Evolutionary conservation across 108 stramenopile species (phyloP), one percentile per base, ranked within the genome.

Genomic region (Fistulifera solaris): DNA sequence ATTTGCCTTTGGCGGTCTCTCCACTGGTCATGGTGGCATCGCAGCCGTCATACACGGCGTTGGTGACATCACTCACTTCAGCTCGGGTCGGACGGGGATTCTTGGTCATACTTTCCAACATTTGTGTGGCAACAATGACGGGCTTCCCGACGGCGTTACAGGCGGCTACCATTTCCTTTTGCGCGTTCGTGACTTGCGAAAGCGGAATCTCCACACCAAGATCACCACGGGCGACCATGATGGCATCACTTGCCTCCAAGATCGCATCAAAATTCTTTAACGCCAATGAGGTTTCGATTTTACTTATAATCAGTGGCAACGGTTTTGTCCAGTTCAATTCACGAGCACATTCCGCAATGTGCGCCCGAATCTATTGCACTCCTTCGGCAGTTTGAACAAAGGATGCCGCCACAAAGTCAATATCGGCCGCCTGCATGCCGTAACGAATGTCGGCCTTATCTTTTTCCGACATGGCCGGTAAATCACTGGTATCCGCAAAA

Each of bases 41-140:
- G 24, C 96, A 91, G n/a, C 98, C 98, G 63, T 99, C 98, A 28
- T 96, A 86, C 4, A 99, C 95, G 16, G 98, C 98, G 59, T 99
- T 99, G 25, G 96, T 96, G 4, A 99, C 96, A 73, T 99, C 98
- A 12, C 90, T 76, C 25, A 94, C 95, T 72, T 99, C 98, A 3
- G 98, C 98, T 7, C 96, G 78, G 0, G 98, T 99, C 2, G 98
- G 98, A 27, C 98, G 85, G 24, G 96, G 98, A 73, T 94, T 96
- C 54, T 79, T 94, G 28, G 92, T 95, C 98, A 99, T 99, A 12
- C 79, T 83, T 65, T 98, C 96, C 42, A 98, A 73, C 96, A 97
- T 97, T 83, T 99, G 98, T 12, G 98, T 99, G 2, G 96, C 96
- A 10, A 95, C 95, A 66, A 99, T 89, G 0, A 99, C 98, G 8